Conservation (phyloP, 805 yeast genomes). For the Barnettozyma sp. region DNA sequence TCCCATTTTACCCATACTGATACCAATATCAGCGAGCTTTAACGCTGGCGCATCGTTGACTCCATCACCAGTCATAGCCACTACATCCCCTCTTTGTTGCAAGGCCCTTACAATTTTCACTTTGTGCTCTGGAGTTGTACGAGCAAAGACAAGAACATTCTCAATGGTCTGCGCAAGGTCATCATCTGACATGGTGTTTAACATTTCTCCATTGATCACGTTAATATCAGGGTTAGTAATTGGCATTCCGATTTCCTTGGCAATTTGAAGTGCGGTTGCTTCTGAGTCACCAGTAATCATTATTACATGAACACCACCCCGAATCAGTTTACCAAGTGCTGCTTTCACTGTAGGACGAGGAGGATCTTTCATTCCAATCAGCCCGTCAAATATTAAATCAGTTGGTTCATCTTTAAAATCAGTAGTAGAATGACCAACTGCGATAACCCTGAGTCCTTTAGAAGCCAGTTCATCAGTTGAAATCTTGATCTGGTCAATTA, state of each 20-base stretch:
- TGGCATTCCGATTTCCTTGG: constrained; percentile 86
- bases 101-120: constrained; percentile 84
- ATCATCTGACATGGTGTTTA: constrained; percentile 67
- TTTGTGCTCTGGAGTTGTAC: constrained; percentile 94
- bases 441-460: constrained; percentile 82
- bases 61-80: constrained; percentile 99
- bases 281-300: constrained; percentile 97
- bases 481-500: constrained; percentile 40
- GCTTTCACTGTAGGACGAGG: constrained; percentile 82
- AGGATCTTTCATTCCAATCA: constrained; percentile 96
- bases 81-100: constrained; percentile 87
- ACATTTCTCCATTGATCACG: constrained; percentile 78
- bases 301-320: constrained; percentile 94
- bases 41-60: constrained; percentile 98
- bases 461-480: constrained; percentile 63
- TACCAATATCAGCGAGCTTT: constrained; percentile 92
- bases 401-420: constrained; percentile 40
- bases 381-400: constrained; percentile 71
- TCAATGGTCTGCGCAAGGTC: constrained; percentile 70
- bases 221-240: constrained; percentile 53
- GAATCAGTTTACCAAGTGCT: constrained; percentile 68
- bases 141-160: constrained; percentile 83
- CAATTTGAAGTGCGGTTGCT: constrained; percentile 79
- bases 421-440: constrained; percentile 54
- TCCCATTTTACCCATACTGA: constrained; percentile 89